A percentile compares a stretch with the other conserved stretches of the same genome.
phyloP scores from a whole-genome alignment of 129 eudicot species.

The Deinandra increscens region DNA sequence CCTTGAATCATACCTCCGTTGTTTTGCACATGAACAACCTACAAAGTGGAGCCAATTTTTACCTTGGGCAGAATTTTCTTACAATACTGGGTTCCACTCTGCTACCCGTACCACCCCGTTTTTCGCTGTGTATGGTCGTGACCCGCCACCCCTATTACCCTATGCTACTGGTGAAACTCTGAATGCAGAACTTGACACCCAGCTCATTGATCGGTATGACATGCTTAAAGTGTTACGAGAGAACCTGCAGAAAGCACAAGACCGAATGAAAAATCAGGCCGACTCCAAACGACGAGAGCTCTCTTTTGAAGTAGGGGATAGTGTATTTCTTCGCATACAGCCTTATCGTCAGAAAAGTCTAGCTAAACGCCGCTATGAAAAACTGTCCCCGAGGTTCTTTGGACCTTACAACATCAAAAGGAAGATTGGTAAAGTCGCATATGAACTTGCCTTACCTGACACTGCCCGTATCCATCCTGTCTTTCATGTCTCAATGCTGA shows the following conservation, averaged over 20 bases:
- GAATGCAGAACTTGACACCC: slow-evolving; percentile 3
- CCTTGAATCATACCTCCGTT: slow-evolving; percentile 15
- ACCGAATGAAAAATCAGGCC: slow-evolving; percentile 9
- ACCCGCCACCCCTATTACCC: slow-evolving; percentile 2
- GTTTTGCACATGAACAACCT: background rate
- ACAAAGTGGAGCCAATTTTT: background rate
- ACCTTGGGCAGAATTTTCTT: background rate
- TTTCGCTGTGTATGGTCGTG: slow-evolving; percentile 1
- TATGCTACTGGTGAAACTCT: slow-evolving; percentile 7
- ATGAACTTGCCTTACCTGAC: slow-evolving; percentile 7
- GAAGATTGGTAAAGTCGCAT: background rate
- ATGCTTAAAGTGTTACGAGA: background rate
- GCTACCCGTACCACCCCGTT: slow-evolving; percentile 1
- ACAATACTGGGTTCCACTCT: background rate
- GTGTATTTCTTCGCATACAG: background rate
- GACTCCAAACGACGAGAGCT: slow-evolving; percentile 5
- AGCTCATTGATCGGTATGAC: background rate
- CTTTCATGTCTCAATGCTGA: slow-evolving; percentile 20
- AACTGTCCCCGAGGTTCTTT: slow-evolving; percentile 5
- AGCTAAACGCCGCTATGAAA: slow-evolving; percentile 13
- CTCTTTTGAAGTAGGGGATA: background rate
- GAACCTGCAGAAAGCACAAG: slow-evolving; percentile 11
- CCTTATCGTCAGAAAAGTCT: background rate
- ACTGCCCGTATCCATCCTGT: background rate
- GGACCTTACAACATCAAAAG: slow-evolving; percentile 6